Evolutionary conservation across 805 yeast genomes (phyloP), one percentile per base, ranked within the genome.

Genomic region (Saccharomyces jurei): DNA sequence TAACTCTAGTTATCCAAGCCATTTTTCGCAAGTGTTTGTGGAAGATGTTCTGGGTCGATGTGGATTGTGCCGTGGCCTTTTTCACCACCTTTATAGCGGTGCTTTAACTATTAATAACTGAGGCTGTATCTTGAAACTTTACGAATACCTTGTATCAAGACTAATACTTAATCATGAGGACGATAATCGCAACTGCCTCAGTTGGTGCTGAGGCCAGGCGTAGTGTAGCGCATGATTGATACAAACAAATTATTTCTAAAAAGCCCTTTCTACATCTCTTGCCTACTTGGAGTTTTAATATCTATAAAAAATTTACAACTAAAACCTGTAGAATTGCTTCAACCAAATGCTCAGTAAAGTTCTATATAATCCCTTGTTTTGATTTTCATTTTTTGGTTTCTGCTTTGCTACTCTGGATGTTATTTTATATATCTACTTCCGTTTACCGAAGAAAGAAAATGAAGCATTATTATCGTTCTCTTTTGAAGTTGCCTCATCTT

Each of bases 61-160:
- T 70, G 80, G 81, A 78, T 55, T 74, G 75, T 77, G 71, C 73
- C 79, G 75, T 68, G 77, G 79, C 73, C 72, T 36, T 56, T 59
- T 70, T 59, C 79, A 76, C 81, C 80, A 75, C 81, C 73, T 69
- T 63, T 27, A 60, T 71, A 72, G 70, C 77, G 79, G 71, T 74
- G 77, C 70, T 58, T 54, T 54, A 56, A 59, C 53, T 56, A 57
- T 51, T 44, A 56, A 31, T 58, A 54, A 64, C 71, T 67, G 71
- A 68, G 73, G 68, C 71, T 71, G 71, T 67, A 46, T 58, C 48
- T 44, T 50, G 51, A 44, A 25, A 55, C 55, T 56, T 49, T 60
- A 8, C 31, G 31, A 8, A 29, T 10, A 29, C 9, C 31, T 29
- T 29, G 29, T 9, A 28, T 5, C 6, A 28, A 28, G 5, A 9